Percentiles rank a stretch among this genome's conserved stretches.
Conservation (phyloP, 352 stramenopile genomes). For the Globisporangium nunn region DNA sequence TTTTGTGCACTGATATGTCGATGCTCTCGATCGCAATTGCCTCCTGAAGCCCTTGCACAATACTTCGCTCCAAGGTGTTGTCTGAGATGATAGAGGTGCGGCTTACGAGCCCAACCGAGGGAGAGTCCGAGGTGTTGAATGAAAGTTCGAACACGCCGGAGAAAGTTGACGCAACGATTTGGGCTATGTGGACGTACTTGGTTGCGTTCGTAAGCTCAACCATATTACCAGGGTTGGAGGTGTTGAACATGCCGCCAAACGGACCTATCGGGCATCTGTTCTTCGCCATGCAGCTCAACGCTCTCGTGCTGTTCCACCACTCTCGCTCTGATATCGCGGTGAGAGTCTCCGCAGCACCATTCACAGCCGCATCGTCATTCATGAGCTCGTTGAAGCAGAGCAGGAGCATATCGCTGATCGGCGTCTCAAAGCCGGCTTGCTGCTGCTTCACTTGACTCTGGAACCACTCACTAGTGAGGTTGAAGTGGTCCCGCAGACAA, state of each 20-base stretch:
- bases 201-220: constrained; percentile 10
- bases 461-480: not conserved
- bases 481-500: constrained; percentile 5
- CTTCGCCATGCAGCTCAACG: constrained; percentile 14
- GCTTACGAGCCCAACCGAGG: not conserved
- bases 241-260: constrained; percentile 3
- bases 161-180: constrained; percentile 3
- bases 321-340: not conserved
- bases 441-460: not conserved
- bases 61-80: not conserved
- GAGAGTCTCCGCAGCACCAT: not conserved
- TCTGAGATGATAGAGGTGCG: not conserved
- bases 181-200: constrained; percentile 2
- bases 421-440: not conserved
- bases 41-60: not conserved
- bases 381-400: constrained; percentile 2
- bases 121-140: not conserved
- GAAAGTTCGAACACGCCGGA: constrained; percentile 11
- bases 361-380: not conserved
- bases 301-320: constrained; percentile 12
- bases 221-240: constrained; percentile 1
- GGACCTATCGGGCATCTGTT: constrained; percentile 18
- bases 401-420: not conserved
- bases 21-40: not conserved
- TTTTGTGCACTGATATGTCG: constrained; percentile 1